Evolutionary conservation across 352 stramenopile species (phyloP).

Genomic region (Saprolegnia diclina): DNA sequence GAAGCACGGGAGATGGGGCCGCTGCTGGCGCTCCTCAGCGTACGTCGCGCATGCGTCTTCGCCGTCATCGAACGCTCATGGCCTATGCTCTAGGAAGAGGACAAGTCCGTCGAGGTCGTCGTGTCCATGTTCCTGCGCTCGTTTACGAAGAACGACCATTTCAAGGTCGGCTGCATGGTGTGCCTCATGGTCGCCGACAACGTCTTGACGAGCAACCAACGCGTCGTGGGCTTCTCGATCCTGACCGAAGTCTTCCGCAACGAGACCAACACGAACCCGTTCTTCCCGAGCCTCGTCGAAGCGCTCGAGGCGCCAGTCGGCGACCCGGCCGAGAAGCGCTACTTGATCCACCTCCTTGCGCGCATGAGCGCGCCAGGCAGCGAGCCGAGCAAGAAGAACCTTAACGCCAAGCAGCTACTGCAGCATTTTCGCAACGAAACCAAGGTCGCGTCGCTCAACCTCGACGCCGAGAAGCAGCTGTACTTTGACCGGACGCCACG

Average conservation of each 20-base stretch:
- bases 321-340: constrained; percentile 74
- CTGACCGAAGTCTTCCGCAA: constrained; percentile 80
- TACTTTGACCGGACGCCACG: constrained; percentile 73
- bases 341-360: constrained; percentile 57
- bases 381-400: constrained; percentile 26
- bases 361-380: constrained; percentile 1
- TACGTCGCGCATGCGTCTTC: constrained; percentile 34
- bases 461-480: constrained; percentile 33
- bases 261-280: constrained; percentile 77
- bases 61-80: constrained; percentile 8
- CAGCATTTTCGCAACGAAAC: constrained; percentile 25
- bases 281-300: constrained; percentile 82
- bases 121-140: constrained; percentile 58
- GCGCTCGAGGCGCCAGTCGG: constrained; percentile 58
- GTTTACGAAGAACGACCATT: constrained; percentile 86
- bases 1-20: constrained; percentile 75
- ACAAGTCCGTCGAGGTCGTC: constrained; percentile 77
- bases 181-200: constrained; percentile 88
- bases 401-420: constrained; percentile 26
- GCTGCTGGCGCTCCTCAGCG: constrained; percentile 77
- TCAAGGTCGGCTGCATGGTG: constrained; percentile 87
- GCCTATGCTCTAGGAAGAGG: constrained; percentile 52
- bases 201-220: constrained; percentile 82
- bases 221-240: constrained; percentile 82
- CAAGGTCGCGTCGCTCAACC: constrained; percentile 20